A percentile compares a stretch with the other conserved stretches of the same genome.
These are phyloP conservation scores for Cystobasidium tubakii DNA, from an alignment of 768 basidiomycete genomes.

Conservation along the genomic window DNA sequence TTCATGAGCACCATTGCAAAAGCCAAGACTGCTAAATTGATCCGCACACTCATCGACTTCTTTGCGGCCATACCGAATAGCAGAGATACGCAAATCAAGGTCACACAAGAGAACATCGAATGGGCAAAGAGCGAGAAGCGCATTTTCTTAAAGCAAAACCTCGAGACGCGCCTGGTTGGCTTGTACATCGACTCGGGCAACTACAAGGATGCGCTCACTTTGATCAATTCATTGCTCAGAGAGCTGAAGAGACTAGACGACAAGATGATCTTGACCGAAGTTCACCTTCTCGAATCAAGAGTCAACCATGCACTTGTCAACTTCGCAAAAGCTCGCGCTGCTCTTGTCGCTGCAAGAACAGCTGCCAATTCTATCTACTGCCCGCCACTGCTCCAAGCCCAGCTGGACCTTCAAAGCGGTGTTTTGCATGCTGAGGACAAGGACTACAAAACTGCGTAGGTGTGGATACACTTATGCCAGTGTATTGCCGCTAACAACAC, in stretches of 20 bases:
- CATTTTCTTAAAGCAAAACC: conserved; percentile 87
- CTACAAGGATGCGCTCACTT: conserved; percentile 68
- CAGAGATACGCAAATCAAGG: conserved; percentile 68
- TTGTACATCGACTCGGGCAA: conserved; percentile 67
- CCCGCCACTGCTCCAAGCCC: conserved; percentile 61
- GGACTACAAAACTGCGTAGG: conserved; percentile 79
- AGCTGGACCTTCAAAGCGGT: conserved; percentile 65
- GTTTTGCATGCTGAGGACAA: conserved; percentile 93
- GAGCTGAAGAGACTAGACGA: conserved; percentile 92
- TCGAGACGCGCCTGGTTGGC: conserved; percentile 78
- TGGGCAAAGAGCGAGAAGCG: conserved; percentile 91
- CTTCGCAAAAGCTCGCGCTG: conserved; percentile 82
- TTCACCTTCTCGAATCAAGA: conserved; percentile 85
- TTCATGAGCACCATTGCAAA: conserved; percentile 59
- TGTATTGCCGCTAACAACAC: neutral
- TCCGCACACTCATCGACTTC: conserved; percentile 86
- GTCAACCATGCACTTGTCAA: conserved; percentile 87
- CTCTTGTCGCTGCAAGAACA: conserved; percentile 80
- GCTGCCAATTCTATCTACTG: conserved; percentile 96
- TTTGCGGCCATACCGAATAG: conserved; percentile 73
- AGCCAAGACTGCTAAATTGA: conserved; percentile 93
- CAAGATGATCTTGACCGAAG: conserved; percentile 95
- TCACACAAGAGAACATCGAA: conserved; percentile 80
- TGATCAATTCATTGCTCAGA: conserved; percentile 79
- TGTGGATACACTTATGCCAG: neutral